A percentile compares a stretch with the other conserved stretches of the same genome.
Conservation (phyloP, 1,284 basidiomycete species). For the Athelia sp. region DNA sequence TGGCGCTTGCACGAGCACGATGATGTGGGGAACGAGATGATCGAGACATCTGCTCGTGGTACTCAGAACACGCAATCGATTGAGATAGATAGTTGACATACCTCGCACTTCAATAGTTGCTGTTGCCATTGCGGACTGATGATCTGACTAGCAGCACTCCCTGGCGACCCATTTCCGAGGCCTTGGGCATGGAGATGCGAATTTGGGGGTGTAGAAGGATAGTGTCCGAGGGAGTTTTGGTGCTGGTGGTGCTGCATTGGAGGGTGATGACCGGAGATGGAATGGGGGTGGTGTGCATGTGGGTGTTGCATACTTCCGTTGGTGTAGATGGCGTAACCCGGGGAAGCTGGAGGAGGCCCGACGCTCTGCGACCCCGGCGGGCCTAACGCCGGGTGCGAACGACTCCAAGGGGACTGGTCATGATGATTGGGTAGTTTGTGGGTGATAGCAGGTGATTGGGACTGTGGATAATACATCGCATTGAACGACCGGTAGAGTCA, state of each 20-base stretch:
- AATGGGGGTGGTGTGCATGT: conserved; percentile 48
- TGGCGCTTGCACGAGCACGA: conserved; percentile 72
- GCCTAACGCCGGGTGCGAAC: conserved; percentile 58
- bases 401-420: conserved; percentile 66
- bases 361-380: conserved; percentile 49
- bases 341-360: conserved; percentile 60
- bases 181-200: conserved; percentile 50
- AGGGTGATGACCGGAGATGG: conserved; percentile 38
- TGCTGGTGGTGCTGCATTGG: conserved; percentile 62
- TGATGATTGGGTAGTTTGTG: conserved; percentile 68
- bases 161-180: conserved; percentile 63
- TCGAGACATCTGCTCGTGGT: conserved; percentile 55
- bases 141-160: conserved; percentile 50
- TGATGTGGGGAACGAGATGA: conserved; percentile 75
- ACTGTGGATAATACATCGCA: conserved; percentile 74
- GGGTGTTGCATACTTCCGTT: conserved; percentile 55
- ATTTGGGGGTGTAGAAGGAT: conserved; percentile 57
- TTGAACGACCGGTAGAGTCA: conserved; percentile 15
- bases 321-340: conserved; percentile 67
- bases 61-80: too few species aligned
- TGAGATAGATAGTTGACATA: conserved; percentile 27
- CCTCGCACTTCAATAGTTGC: conserved; percentile 77
- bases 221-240: conserved; percentile 72
- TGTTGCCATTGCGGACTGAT: conserved; percentile 76
- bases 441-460: conserved; percentile 67